Conservation (phyloP, 2,329 filamentous ascomycete genomes). For the Epichloe sibirici region DNA sequence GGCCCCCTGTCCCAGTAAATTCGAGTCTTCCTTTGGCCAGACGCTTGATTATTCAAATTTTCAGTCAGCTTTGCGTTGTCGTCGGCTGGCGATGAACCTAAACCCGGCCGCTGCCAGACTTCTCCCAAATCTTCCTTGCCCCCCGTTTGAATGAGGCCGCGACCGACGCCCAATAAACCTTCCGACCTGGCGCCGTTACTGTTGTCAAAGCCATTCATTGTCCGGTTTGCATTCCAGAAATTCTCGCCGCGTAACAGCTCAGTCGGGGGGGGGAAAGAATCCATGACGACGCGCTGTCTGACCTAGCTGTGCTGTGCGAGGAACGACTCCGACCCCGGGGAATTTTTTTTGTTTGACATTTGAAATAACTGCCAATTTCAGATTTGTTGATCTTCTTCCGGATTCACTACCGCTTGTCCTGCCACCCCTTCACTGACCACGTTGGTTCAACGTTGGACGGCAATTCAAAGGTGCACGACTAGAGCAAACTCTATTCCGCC, state of each 20-base stretch:
- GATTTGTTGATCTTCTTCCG: background rate
- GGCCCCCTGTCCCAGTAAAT: background rate
- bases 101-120: too few species aligned
- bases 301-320: too few species aligned
- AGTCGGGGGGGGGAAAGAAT: background rate
- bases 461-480: background rate
- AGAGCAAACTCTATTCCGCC: background rate
- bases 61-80: background rate
- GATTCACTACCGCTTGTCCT: background rate
- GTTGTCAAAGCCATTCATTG: background rate
- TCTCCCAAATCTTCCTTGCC: background rate
- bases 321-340: background rate
- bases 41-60: background rate
- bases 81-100: too few species aligned
- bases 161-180: background rate
- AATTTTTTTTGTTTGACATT: background rate
- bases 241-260: background rate
- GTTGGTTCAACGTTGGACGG: background rate
- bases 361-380: background rate
- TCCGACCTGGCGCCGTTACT: background rate
- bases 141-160: background rate
- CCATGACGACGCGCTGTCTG: background rate
- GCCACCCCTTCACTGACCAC: background rate
- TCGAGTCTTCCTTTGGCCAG: background rate
- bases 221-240: constrained; percentile 1